These are phyloP conservation scores for Pseudogymnoascus verrucosus DNA, from an alignment of 2,329 filamentous ascomycete species.

Conservation along the genomic window DNA sequence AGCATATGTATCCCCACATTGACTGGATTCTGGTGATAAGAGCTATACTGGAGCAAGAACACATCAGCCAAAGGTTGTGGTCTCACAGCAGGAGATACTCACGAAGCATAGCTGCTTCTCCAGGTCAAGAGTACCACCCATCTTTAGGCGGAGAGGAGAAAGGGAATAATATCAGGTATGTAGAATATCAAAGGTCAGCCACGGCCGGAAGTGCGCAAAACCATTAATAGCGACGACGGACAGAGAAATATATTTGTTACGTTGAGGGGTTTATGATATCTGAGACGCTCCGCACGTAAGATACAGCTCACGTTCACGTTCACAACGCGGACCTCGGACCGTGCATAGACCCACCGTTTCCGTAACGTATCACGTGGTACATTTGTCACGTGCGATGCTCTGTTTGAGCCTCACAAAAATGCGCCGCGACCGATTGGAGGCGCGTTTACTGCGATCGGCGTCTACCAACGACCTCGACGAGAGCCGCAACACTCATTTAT, in stretches of 20 bases:
- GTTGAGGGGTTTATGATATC: slow-evolving; percentile 6
- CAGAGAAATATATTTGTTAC: neutral
- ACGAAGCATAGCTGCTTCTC: slow-evolving; percentile 80
- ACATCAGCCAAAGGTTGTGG: slow-evolving; percentile 11
- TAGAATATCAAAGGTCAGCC: neutral
- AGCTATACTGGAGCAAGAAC: slow-evolving; percentile 58
- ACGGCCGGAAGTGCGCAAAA: neutral
- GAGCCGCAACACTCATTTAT: slow-evolving; percentile 15
- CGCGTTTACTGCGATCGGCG: slow-evolving; percentile 1
- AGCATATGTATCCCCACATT: slow-evolving; percentile 74
- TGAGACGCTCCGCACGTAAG: neutral
- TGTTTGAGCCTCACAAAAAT: slow-evolving; percentile 6
- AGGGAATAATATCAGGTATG: neutral
- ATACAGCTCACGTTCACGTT: slow-evolving; percentile 1
- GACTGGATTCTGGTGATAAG: slow-evolving; percentile 71
- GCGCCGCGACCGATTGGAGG: neutral
- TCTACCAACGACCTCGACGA: slow-evolving; percentile 14
- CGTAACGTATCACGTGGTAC: neutral
- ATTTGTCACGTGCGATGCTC: neutral
- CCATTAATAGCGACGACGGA: neutral
- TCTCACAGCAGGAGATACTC: slow-evolving; percentile 32
- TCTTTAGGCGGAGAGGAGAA: neutral
- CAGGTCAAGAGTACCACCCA: slow-evolving; percentile 51
- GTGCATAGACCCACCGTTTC: neutral
- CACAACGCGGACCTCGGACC: slow-evolving; percentile 4